Evolutionary conservation across 2,329 filamentous ascomycete species (phyloP).

Genomic region (Penicillium crustosum): DNA sequence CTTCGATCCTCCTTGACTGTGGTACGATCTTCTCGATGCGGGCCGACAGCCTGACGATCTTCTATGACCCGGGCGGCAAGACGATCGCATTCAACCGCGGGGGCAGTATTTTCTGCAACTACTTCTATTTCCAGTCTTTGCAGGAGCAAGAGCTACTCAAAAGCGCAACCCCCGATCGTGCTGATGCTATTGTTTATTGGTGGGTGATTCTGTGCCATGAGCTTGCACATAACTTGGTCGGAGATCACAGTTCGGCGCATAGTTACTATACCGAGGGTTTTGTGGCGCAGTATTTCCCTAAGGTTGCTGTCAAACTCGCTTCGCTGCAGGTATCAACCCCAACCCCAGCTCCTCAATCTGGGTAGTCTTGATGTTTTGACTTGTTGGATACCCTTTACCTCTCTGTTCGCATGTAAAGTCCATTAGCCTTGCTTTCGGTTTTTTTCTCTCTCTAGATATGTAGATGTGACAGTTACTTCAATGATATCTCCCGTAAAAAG

Average conservation of each 20-base stretch:
- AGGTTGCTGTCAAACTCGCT: slow-evolving; percentile 61
- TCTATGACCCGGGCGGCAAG: slow-evolving; percentile 73
- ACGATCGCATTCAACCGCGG: slow-evolving; percentile 91
- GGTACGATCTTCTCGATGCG: slow-evolving; percentile 71
- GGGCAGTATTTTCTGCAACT: slow-evolving; percentile 90
- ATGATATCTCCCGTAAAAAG: background rate
- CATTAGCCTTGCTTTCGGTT: background rate
- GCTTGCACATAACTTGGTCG: slow-evolving; percentile 87
- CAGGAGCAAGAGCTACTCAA: slow-evolving; percentile 58
- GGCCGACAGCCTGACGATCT: slow-evolving; percentile 73
- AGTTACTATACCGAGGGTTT: slow-evolving; percentile 83
- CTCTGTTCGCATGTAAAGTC: background rate
- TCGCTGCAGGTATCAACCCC: slow-evolving; percentile 9
- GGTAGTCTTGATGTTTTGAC: background rate
- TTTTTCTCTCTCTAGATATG: too few species aligned
- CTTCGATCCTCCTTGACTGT: slow-evolving; percentile 66
- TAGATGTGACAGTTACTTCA: background rate
- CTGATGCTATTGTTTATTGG: slow-evolving; percentile 81
- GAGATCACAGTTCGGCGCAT: slow-evolving; percentile 73
- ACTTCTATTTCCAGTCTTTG: slow-evolving; percentile 79
- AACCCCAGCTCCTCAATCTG: background rate
- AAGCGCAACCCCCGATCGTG: slow-evolving; percentile 47
- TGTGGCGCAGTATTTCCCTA: slow-evolving; percentile 72
- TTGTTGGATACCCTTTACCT: slow-evolving; percentile 11
- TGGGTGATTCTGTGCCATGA: slow-evolving; percentile 96